A percentile compares a stretch with the other conserved stretches of the same genome.
These are phyloP conservation scores for Trametes versicolor DNA, from an alignment of 1,284 basidiomycete species.

Conservation along the genomic window DNA sequence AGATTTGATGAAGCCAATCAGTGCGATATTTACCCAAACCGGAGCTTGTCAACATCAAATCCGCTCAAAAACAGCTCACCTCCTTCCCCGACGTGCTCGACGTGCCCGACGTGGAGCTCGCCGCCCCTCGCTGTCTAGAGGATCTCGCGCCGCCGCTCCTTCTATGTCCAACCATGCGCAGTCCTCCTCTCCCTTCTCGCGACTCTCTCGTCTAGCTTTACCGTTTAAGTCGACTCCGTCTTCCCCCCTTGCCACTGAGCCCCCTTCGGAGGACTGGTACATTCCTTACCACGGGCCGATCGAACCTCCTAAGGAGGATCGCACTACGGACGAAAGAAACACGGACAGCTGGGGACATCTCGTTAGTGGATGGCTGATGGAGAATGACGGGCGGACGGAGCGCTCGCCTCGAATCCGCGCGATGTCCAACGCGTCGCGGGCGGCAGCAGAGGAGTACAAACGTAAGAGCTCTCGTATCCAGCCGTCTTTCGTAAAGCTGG, in stretches of 20 bases:
- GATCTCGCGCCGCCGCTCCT: conserved; percentile 20
- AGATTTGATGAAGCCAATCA: no score
- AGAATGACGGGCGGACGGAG: conserved; percentile 37
- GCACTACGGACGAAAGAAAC: conserved; percentile 47
- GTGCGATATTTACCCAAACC: not conserved
- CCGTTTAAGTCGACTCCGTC: conserved; percentile 36
- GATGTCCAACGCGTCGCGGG: conserved; percentile 40
- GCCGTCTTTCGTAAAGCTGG: conserved; percentile 53
- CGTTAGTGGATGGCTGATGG: conserved; percentile 50
- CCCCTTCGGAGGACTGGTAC: conserved; percentile 60
- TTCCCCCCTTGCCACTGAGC: conserved; percentile 34
- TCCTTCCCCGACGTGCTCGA: conserved; percentile 29
- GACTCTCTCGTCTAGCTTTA: conserved; percentile 46
- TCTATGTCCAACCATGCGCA: conserved; percentile 40
- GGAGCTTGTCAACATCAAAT: conserved; percentile 30
- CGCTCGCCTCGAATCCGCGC: conserved; percentile 38
- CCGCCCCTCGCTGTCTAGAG: conserved; percentile 11
- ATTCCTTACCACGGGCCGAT: conserved; percentile 72
- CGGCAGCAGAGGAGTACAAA: conserved; percentile 23
- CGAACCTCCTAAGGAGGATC: conserved; percentile 49
- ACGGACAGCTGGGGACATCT: conserved; percentile 63
- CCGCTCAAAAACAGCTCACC: conserved; percentile 26
- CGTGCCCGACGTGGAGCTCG: conserved; percentile 24
- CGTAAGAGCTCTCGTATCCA: conserved; percentile 28
- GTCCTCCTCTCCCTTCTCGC: conserved; percentile 46